Evolutionary conservation across 1,139 yeast genomes (phyloP), one percentile per base, ranked within the genome.

Genomic region (Sugiyamaella xylanicola): DNA sequence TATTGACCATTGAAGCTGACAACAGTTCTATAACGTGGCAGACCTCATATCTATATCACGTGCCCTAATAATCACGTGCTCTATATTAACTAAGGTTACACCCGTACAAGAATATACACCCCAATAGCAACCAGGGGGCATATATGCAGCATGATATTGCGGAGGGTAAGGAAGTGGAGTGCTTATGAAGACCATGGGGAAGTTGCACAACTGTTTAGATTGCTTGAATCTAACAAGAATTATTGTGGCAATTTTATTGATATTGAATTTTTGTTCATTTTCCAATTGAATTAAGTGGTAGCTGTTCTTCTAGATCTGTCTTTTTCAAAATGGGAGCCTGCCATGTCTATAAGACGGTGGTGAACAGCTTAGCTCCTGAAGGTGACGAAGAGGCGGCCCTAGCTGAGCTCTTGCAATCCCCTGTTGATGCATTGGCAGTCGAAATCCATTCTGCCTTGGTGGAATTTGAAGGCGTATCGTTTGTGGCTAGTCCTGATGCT

Each of bases 401-500:
- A 17, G 51, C 56, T 20, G 49, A 49, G 15, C 15, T 54, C 27
- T 25, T 60, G n/a, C 48, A 39, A 35, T 52, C 58, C n/a, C 60
- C 65, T 11, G 49, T 48, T 25, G 66, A 63, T 52, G 67, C 65
- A 4, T 48, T 63, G 45, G 67, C 63, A n/a, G 55, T 60, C 25
- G 61, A 59, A 2, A 60, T 64, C 13, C 64, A 62, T 45, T 58
- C 61, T 3, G 57, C 51, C 19, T 45, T 42, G 57, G 58, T 32
- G 27, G 52, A 16, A 25, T 25, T 35, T 52, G 55, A 48, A 41
- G 46, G 35, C 53, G 59, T 29, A 48, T 49, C 47, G 15, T 53
- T 46, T 51, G 43, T 48, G 8, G 51, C 35, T 17, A 36, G 45
- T 16, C 20, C 49, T 3, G 52, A 47, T 15, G 43, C 43, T 4